Evolutionary conservation across 768 basidiomycete species (phyloP).

Genomic region (Sarcodon sp.): DNA sequence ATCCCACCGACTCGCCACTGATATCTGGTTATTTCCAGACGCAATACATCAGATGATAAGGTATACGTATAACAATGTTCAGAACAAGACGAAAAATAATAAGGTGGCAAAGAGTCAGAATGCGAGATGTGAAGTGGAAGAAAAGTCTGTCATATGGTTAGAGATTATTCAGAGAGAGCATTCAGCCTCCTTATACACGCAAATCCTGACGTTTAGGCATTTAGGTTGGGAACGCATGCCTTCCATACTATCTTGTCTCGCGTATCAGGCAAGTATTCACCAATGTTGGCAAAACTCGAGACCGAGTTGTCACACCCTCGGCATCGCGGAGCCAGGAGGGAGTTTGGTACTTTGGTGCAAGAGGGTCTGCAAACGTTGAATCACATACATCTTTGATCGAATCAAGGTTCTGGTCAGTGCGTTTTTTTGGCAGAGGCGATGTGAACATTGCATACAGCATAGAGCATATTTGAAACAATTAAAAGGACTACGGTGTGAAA

Average conservation of each 20-base stretch:
- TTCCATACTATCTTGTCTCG: conserved; percentile 53
- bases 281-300: conserved; percentile 33
- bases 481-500: too few species aligned
- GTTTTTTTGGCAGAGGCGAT: too few species aligned
- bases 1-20: background rate
- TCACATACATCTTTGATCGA: background rate
- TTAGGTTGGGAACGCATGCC: conserved; percentile 76
- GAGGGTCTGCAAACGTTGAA: conserved; percentile 24
- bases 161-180: conserved; percentile 6
- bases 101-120: conserved; percentile 24
- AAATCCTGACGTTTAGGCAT: background rate
- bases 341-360: conserved; percentile 33
- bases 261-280: conserved; percentile 34
- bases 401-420: too few species aligned
- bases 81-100: conserved; percentile 25
- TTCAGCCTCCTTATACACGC: conserved; percentile 1
- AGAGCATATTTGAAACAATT: too few species aligned
- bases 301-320: conserved; percentile 37
- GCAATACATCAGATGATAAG: conserved; percentile 48
- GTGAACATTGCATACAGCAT: too few species aligned
- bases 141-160: conserved; percentile 49
- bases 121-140: conserved; percentile 32
- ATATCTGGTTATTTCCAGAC: conserved; percentile 22
- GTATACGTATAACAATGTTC: conserved; percentile 40
- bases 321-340: conserved; percentile 26